phyloP scores from a whole-genome alignment of 139 green algal species.

The Axilococcus clingmanii region DNA sequence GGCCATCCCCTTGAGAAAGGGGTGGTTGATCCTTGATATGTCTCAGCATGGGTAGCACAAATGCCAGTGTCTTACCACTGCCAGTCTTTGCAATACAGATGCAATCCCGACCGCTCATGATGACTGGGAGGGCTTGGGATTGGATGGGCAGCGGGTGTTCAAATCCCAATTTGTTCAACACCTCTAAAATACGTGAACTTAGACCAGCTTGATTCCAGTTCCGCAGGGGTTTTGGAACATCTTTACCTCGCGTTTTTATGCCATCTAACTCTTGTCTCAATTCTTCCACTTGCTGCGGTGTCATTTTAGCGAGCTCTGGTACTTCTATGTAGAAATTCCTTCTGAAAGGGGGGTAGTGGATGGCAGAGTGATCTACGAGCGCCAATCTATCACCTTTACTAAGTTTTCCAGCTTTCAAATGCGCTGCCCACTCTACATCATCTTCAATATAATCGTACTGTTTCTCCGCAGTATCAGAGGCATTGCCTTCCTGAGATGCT shows the following conservation, averaged over 20 bases:
- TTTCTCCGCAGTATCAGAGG: conserved; percentile 19
- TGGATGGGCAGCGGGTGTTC: conserved; percentile 88
- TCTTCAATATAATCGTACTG: no score
- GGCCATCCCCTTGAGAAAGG: conserved; percentile 68
- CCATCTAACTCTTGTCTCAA: conserved; percentile 60
- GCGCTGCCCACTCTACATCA: conserved; percentile 56
- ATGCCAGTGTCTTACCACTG: conserved; percentile 94
- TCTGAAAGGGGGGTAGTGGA: conserved; percentile 76
- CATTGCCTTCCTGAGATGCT: conserved; percentile 1
- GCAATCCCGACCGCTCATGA: conserved; percentile 95
- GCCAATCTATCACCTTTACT: conserved; percentile 86
- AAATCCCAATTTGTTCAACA: conserved; percentile 65
- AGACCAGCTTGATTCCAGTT: conserved; percentile 83
- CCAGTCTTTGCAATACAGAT: conserved; percentile 98
- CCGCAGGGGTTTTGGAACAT: conserved; percentile 75
- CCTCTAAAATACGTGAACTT: conserved; percentile 56
- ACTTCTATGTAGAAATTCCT: conserved; percentile 85
- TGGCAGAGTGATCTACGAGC: conserved; percentile 62
- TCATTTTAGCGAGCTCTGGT: conserved; percentile 62
- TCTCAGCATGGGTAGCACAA: conserved; percentile 91
- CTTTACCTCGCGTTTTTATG: conserved; percentile 81
- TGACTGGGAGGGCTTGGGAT: conserved; percentile 87
- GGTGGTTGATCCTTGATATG: conserved; percentile 92
- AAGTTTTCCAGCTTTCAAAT: conserved; percentile 56
- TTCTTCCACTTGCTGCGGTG: conserved; percentile 51